These are phyloP conservation scores for Tolypocladium inflatum DNA, from an alignment of 2,329 filamentous ascomycete species.

Conservation along the genomic window DNA sequence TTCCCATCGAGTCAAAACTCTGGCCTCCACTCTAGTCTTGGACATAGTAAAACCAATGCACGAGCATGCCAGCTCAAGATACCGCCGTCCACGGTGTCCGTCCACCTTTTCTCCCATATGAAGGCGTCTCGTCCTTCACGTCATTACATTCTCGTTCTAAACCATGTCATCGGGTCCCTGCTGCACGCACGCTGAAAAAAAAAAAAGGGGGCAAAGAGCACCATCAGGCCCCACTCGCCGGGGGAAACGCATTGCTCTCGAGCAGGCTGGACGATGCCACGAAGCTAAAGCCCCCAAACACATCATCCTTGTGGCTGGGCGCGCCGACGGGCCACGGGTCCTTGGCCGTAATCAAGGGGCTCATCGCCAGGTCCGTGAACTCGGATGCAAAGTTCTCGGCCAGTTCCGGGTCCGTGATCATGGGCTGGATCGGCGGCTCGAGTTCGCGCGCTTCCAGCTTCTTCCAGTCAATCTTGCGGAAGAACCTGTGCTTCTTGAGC, in stretches of 20 bases:
- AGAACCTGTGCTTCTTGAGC: constrained; percentile 92
- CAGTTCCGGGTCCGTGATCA: constrained; percentile 90
- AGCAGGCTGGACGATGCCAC: constrained; percentile 49
- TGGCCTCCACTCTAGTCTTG: neutral
- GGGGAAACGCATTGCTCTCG: constrained; percentile 34
- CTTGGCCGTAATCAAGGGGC: constrained; percentile 49
- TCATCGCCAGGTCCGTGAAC: constrained; percentile 79
- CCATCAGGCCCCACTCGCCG: constrained; percentile 6
- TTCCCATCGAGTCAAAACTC: neutral
- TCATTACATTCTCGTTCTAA: neutral
- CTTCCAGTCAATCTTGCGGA: constrained; percentile 93
- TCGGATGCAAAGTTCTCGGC: constrained; percentile 95
- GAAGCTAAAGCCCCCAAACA: constrained; percentile 56
- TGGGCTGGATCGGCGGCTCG: constrained; percentile 79
- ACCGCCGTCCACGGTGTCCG: neutral
- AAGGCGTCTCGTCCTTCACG: neutral
- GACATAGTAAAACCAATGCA: neutral
- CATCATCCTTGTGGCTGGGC: constrained; percentile 36
- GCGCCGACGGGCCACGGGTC: constrained; percentile 29
- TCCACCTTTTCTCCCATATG: neutral
- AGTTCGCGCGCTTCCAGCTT: constrained; percentile 73
- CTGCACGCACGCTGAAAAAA: neutral
- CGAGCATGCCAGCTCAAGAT: neutral
- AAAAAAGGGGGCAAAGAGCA: neutral
- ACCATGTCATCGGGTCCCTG: neutral